Base-by-base conservation (phyloP, 345 rosid genomes). In the Eucalyptus tenuipes region DNA sequence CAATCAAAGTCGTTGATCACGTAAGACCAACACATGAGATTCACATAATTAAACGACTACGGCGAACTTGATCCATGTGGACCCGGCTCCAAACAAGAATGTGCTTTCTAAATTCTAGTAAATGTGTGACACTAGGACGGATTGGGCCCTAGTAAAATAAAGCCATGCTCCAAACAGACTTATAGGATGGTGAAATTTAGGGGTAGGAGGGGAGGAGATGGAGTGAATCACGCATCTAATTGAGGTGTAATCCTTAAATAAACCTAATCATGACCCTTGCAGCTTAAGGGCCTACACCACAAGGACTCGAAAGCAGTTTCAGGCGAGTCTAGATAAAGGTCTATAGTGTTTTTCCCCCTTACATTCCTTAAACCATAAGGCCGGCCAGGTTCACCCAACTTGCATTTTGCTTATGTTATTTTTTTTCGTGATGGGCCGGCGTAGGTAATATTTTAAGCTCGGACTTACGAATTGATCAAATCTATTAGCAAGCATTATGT, bases 1-100 rank as follows among this genome's bases (percentile, higher is more conserved):
- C 31, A 59, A 59, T 27, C 31, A 12, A 5, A 59, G 16, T 59
- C 1, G 7, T 12, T 59, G 68, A 59, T 59, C 8, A 27, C 7
- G 0, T 59, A 59, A 1, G 15, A 59, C 2, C 31, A 27, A 59
- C 1, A 25, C 12, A 29, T 27, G 31, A 57, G 64, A 57, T 0
- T 27, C 14, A 10, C 29, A 10, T 12, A 31, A 27, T 59, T 1
- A 59, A 12, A 59, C 0, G 2, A 25, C 3, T 27, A 59, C 1
- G 31, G 31, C 0, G 4, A 59, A 27, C 68, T 59, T 29, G 33
- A 61, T 61, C 31, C 15, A 61, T 1, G 31, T 61, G 15, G 31
- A 61, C 4, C 68, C 0, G 1, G 4, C 4, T 59, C 31, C 66
- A 12, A 27, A 59, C 16, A 59, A 59, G 16, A 59, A 27, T 27